Conservation (phyloP, 2,329 filamentous ascomycete genomes). For the Xylariaceae sp. region DNA sequence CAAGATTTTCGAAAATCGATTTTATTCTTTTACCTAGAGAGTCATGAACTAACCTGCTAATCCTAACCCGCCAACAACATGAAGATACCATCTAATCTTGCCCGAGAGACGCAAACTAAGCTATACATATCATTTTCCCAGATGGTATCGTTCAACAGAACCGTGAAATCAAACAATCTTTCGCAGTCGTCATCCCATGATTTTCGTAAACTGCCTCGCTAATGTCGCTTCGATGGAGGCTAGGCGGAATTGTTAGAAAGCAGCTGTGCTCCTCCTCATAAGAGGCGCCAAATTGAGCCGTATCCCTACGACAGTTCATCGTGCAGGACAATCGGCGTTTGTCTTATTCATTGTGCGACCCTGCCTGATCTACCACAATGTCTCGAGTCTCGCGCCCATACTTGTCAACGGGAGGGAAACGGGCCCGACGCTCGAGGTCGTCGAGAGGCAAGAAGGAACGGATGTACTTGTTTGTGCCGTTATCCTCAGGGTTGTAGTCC, state of each 20-base stretch:
- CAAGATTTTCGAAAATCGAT: background rate
- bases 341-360: conserved; percentile 39
- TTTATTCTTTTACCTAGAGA: background rate
- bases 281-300: background rate
- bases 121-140: conserved; percentile 2
- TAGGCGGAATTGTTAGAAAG: background rate
- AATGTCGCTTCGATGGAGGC: conserved; percentile 11
- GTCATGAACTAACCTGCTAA: background rate
- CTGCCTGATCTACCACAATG: conserved; percentile 40
- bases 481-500: conserved; percentile 75
- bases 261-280: background rate
- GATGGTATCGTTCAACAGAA: conserved; percentile 7
- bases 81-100: background rate
- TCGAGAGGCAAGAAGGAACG: conserved; percentile 77
- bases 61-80: background rate
- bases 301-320: background rate
- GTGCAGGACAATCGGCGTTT: background rate
- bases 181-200: conserved; percentile 2
- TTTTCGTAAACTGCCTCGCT: conserved; percentile 13
- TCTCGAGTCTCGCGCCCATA: conserved; percentile 45
- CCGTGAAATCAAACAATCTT: background rate
- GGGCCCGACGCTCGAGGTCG: conserved; percentile 69
- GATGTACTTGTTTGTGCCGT: conserved; percentile 70
- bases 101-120: background rate
- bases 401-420: conserved; percentile 62